Percentiles rank a stretch among this genome's conserved stretches.
Evolutionary conservation across 805 yeast species (phyloP).

Genomic region (Blastobotrys peoriensis): DNA sequence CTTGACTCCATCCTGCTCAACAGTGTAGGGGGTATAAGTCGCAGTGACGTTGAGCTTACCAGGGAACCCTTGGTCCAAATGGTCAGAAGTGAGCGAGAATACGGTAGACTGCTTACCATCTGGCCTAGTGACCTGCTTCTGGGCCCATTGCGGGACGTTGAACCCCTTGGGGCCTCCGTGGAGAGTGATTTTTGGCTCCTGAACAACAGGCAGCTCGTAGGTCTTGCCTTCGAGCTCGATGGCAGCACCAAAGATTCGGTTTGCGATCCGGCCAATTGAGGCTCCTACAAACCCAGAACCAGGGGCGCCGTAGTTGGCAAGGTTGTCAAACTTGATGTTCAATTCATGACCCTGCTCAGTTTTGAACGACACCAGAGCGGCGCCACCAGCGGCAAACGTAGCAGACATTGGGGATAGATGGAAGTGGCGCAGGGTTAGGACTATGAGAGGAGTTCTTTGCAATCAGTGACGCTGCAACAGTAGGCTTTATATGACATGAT

Average conservation of each 20-base stretch:
- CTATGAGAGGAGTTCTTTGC: too few relatives aligned
- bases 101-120: constrained; percentile 22
- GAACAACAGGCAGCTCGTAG: constrained; percentile 31
- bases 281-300: constrained; percentile 42
- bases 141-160: constrained; percentile 25
- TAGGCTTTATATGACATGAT: too few relatives aligned
- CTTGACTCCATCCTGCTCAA: constrained; percentile 12
- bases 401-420: constrained; percentile 12
- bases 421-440: too few relatives aligned
- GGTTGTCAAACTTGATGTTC: constrained; percentile 18
- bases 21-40: constrained; percentile 38
- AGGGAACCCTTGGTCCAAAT: constrained; percentile 54
- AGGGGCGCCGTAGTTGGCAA: constrained; percentile 37
- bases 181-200: constrained; percentile 39
- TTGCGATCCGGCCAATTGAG: constrained; percentile 60
- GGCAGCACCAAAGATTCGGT: constrained; percentile 45
- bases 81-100: constrained; percentile 40
- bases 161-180: constrained; percentile 45
- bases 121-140: constrained; percentile 29
- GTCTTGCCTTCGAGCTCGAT: constrained; percentile 37
- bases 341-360: constrained; percentile 20
- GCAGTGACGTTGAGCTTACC: constrained; percentile 46
- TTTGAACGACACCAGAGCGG: constrained; percentile 21
- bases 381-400: constrained; percentile 15
- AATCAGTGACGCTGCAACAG: too few relatives aligned